These are phyloP conservation scores for Rhytidhysteron rufulum DNA, from an alignment of 2,329 filamentous ascomycete genomes.

Conservation along the genomic window DNA sequence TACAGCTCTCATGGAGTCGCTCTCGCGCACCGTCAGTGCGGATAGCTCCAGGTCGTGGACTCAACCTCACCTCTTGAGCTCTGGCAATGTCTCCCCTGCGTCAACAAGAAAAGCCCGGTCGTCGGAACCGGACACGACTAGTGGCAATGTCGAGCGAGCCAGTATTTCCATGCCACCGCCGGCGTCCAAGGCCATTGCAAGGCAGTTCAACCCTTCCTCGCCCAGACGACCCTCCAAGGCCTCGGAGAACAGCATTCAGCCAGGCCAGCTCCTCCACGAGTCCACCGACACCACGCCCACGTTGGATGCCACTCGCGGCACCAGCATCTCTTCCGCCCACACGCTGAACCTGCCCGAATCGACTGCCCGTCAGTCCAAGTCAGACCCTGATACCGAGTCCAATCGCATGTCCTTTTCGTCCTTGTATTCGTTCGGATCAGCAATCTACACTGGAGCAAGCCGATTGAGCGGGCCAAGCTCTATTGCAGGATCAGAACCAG, in stretches of 20 bases:
- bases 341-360: constrained; percentile 46
- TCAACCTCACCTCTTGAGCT: constrained; percentile 43
- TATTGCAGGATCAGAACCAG: constrained; percentile 41
- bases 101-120: constrained; percentile 54
- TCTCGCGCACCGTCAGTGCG: constrained; percentile 32
- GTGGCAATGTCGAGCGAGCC: constrained; percentile 55
- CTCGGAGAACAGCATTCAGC: constrained; percentile 40
- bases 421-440: constrained; percentile 65
- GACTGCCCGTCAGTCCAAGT: constrained; percentile 44
- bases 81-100: constrained; percentile 38
- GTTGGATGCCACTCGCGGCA: constrained; percentile 20
- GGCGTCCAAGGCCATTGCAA: constrained; percentile 39
- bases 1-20: constrained; percentile 21
- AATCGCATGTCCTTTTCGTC: constrained; percentile 72
- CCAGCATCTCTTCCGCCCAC: constrained; percentile 13
- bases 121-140: constrained; percentile 58
- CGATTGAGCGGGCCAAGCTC: constrained; percentile 46
- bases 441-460: constrained; percentile 51
- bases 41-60: constrained; percentile 37
- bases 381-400: constrained; percentile 44
- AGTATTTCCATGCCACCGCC: constrained; percentile 64
- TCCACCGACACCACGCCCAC: constrained; percentile 46
- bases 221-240: constrained; percentile 38
- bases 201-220: constrained; percentile 38
- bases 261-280: constrained; percentile 32